Evolutionary conservation across 768 basidiomycete species (phyloP), one percentile per base, ranked within the genome.

Genomic region (Suillus americanus): DNA sequence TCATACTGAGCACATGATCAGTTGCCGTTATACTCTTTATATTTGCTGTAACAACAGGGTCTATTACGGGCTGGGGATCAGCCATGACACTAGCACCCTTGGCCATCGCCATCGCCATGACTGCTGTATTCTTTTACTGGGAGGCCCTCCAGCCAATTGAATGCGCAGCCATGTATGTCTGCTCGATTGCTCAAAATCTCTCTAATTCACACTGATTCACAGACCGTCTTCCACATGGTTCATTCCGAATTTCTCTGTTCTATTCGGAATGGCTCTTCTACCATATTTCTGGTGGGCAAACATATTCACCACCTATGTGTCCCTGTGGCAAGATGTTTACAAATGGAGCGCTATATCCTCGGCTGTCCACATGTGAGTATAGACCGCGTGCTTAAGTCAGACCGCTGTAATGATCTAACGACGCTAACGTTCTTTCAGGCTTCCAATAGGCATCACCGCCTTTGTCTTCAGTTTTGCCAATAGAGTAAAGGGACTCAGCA

Each of bases 91-190:
- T 85, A 57, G 80, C 78, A 3, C 80, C 83, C 2, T 73, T 86
- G 57, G 68, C 83, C 43, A 68, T 85, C 50, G 77, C 82, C 20
- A 69, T 82, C 67, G 38, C 78, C 14, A 62, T 79, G 28, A 68
- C 77, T 53, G 68, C 72, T 25, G 69, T 37, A 2, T 86, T 86
- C 74, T 80, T 84, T 72, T 67, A 74, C 46, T 83, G 78, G 75
- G 82, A 84, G 64, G 68, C 75, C 5, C 64, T 64, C 2, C 70
- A 82, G 18, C 78, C 77, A 6, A 70, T 72, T 35, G 70, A 77
- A 18, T 67, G 69, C 3, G 82, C 83, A 9, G 75, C 79, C 12
- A 20, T 54, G 53, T 54, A 35, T n/a, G 30, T 54, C 5, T 13
- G 5, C 20, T n/a, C 3, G 30, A 35, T 13, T 13, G 20, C n/a